These are phyloP conservation scores for Globisporangium carolinianum DNA, from an alignment of 352 stramenopile genomes.

Conservation along the genomic window DNA sequence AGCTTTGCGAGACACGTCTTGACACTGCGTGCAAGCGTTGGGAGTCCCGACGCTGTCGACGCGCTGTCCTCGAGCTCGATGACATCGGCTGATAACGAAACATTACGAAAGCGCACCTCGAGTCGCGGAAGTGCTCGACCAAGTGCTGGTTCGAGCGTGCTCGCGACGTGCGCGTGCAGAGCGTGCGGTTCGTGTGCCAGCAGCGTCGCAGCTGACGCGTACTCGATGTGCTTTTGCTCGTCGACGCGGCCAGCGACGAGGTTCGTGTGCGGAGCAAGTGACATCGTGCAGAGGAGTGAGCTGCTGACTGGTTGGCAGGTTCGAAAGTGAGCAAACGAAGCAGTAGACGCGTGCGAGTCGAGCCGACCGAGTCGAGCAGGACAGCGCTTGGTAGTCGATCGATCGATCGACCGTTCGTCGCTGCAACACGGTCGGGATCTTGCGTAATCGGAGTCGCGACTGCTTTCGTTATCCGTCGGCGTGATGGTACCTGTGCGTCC, in stretches of 20 bases:
- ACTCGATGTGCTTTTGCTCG: neutral
- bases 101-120: neutral
- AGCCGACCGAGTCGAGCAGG: neutral
- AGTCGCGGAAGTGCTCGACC: neutral
- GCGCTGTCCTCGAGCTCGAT: neutral
- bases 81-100: neutral
- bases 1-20: neutral
- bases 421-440: too few species aligned
- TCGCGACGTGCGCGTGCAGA: conserved; percentile 1
- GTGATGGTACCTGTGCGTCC: too few species aligned
- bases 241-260: neutral
- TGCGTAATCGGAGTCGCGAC: too few species aligned
- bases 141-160: neutral
- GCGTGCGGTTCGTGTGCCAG: conserved; percentile 1
- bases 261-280: neutral
- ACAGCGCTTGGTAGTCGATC: too few species aligned
- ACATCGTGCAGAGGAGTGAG: too few species aligned
- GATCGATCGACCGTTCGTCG: too few species aligned
- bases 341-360: neutral
- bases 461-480: too few species aligned
- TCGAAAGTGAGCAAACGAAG: neutral
- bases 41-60: neutral
- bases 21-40: neutral
- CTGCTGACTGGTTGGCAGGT: neutral
- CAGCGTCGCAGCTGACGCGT: neutral